Evolutionary conservation across 2,329 filamentous ascomycete species (phyloP), one percentile per base, ranked within the genome.

Genomic region (Waltergamsia citrina): DNA sequence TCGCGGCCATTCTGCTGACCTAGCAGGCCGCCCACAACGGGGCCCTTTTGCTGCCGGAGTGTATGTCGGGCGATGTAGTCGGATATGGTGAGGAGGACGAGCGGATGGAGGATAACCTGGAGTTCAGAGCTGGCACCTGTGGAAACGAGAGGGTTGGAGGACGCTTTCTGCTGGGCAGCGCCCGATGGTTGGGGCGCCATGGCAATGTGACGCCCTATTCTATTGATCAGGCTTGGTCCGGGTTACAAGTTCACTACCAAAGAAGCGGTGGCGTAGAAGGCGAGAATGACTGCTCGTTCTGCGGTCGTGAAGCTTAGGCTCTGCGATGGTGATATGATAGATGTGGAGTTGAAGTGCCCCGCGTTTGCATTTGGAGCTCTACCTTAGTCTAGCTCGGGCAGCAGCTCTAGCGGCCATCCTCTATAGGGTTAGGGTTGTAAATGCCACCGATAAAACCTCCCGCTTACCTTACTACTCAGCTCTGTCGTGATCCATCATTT

Each of bases 1-100:
- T 90, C 80, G 37, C 86, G 81, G 15, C 90, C 90, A 65, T 86
- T 84, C 48, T 95, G 88, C 51, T 92, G 85, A 12, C 92, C 92
- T 6, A 98, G 62, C n/a, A 98, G 69, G 34, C 82, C 87, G 37
- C 92, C 92, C 4, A 90, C 74, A 14, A 95, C 72, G 12, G 87
- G 86, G 0, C 84, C 84, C 14, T 66, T 56, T 48, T 87, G 79
- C 34, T 77, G 66, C 38, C 92, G 78, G 37, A 94, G 71, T 2
- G 81, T 85, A 57, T 94, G 88, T 39, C 92, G 78, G 38, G 90
- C 94, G 56, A 96, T 87, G 57, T 94, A 93, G 59, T 98, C 92
- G 46, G 90, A 94, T 49, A 98, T 92, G 43, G 84, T 93, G 60
- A 98, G 84, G 44, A 96, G 81, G 34, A 94, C 88, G 32, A 98